These are phyloP conservation scores for Aspergillus ochraceoroseus DNA, from an alignment of 2,329 filamentous ascomycete species.

Conservation along the genomic window DNA sequence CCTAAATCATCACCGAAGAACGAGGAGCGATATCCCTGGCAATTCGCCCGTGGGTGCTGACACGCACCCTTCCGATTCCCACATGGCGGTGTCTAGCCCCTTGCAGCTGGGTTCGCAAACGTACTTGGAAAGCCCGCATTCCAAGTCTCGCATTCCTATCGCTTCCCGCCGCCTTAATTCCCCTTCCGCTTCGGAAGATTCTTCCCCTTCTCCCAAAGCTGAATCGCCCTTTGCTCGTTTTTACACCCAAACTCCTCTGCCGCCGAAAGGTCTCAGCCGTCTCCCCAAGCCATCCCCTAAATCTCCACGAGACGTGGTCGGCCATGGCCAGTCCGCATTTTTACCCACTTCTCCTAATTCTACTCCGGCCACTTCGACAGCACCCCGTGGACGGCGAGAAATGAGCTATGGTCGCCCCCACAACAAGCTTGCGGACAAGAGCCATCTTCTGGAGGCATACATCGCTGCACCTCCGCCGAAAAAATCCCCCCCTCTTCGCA, in stretches of 20 bases:
- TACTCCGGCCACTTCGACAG: conserved; percentile 28
- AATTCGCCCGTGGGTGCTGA: conserved; percentile 26
- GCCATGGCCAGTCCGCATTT: conserved; percentile 28
- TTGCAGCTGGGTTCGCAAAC: conserved; percentile 28
- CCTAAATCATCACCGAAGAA: conserved; percentile 35
- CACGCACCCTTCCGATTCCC: conserved; percentile 28
- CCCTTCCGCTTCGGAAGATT: conserved; percentile 40
- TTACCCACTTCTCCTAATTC: conserved; percentile 2
- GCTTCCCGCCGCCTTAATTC: conserved; percentile 39
- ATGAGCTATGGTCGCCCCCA: conserved; percentile 31
- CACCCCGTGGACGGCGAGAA: conserved; percentile 35
- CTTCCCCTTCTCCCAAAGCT: conserved; percentile 34
- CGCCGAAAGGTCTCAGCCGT: conserved; percentile 40
- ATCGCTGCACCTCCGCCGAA: conserved; percentile 66
- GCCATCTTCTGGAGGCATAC: conserved; percentile 64
- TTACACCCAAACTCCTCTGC: conserved; percentile 29
- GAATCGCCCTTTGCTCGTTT: conserved; percentile 35
- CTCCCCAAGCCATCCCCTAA: conserved; percentile 40
- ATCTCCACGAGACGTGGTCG: conserved; percentile 25
- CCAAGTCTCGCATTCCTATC: conserved; percentile 46
- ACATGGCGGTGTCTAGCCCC: conserved; percentile 35
- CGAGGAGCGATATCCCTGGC: conserved; percentile 56
- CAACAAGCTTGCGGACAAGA: conserved; percentile 46
- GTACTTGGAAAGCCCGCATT: conserved; percentile 31
- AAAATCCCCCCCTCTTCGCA: conserved; percentile 72